Evolutionary conservation across 2,329 filamentous ascomycete species (phyloP), one percentile per base, ranked within the genome.

Genomic region (Verticillium albo-atrum): DNA sequence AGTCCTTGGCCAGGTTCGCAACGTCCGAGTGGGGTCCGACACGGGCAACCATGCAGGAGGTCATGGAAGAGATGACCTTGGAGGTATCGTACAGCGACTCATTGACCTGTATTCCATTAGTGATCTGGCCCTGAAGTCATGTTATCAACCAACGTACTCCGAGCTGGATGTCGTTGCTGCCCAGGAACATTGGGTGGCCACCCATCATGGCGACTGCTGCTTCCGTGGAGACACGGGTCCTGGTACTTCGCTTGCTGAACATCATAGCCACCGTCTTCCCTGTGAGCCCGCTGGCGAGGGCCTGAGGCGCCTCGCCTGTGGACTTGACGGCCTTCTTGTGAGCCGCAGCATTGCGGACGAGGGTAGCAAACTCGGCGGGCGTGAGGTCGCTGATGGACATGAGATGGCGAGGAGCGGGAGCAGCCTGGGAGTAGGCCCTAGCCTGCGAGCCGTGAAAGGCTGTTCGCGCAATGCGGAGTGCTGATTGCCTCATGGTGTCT

Each of bases 221-320:
- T 79, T 99, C 95, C 2, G 93, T 97, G 2, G 92, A 97, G 32
- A 99, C 89, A 63, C 95, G 88, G 14, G 95, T 99, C 61, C 95
- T 86, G 14, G 95, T 99, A 68, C 90, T 96, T 66, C 93, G 88
- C 79, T 99, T 99, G 82, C 84, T 96, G 81, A 99, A 99, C 82
- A 96, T 91, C 87, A 99, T 89, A 65, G 95, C 94, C 32, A 99
- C 85, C 0, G 92, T 93, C 74, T 91, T 87, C 57, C 91, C 90
- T 1, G 83, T 76, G 63, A 99, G 77, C 12, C 84, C 79, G 47
- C 82, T 81, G 58, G 82, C 77, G 58, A 96, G 77, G 51, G 80
- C 77, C 56, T 78, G 72, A 3, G 89, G 85, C 54, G 84, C 76
- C 58, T 82, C 79, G 53, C 86, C 85, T 3, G 42, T 50, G 23